Conservation (phyloP, 2,329 filamentous ascomycete species). For the Aspergillus luchuensis region DNA sequence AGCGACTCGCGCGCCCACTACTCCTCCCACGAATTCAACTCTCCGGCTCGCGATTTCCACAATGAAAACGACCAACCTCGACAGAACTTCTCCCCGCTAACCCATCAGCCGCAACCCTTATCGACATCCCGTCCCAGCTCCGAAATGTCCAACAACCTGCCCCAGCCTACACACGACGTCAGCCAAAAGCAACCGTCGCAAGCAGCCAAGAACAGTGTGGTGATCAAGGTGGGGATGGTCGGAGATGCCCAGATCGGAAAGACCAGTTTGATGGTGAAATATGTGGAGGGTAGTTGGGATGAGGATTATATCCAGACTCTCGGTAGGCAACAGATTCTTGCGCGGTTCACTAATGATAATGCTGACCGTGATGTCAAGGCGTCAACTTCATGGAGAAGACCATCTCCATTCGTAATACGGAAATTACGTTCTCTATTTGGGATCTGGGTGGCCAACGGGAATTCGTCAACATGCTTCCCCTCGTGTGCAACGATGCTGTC, state of each 20-base stretch:
- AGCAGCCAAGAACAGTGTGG: slow-evolving; percentile 65
- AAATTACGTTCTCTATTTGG: slow-evolving; percentile 99
- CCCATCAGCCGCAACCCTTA: slow-evolving; percentile 42
- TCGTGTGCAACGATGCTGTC: slow-evolving; percentile 99
- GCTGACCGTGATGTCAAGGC: slow-evolving; percentile 51
- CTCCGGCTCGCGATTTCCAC: slow-evolving; percentile 41
- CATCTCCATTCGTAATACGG: slow-evolving; percentile 97
- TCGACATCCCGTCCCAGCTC: slow-evolving; percentile 52
- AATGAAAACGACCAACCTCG: slow-evolving; percentile 51
- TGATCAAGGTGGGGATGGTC: slow-evolving; percentile 99
- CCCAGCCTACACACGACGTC: slow-evolving; percentile 55
- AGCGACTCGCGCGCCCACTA: slow-evolving; percentile 54
- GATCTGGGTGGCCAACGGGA: slow-evolving; percentile 96
- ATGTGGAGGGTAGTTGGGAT: slow-evolving; percentile 98
- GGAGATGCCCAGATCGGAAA: slow-evolving; percentile 99
- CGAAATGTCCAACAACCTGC: slow-evolving; percentile 49
- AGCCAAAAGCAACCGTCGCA: slow-evolving; percentile 46
- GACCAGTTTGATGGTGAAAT: slow-evolving; percentile 99
- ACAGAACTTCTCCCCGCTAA: slow-evolving; percentile 45
- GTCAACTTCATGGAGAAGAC: slow-evolving; percentile 99
- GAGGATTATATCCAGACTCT: slow-evolving; percentile 99
- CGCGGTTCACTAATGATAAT: slow-evolving; percentile 1
- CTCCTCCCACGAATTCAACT: slow-evolving; percentile 42
- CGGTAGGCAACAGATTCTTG: slow-evolving; percentile 50
- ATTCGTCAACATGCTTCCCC: slow-evolving; percentile 98